Base-by-base conservation (phyloP, 495 filamentous ascomycete genomes). In the Rhizodiscina lignyota region DNA sequence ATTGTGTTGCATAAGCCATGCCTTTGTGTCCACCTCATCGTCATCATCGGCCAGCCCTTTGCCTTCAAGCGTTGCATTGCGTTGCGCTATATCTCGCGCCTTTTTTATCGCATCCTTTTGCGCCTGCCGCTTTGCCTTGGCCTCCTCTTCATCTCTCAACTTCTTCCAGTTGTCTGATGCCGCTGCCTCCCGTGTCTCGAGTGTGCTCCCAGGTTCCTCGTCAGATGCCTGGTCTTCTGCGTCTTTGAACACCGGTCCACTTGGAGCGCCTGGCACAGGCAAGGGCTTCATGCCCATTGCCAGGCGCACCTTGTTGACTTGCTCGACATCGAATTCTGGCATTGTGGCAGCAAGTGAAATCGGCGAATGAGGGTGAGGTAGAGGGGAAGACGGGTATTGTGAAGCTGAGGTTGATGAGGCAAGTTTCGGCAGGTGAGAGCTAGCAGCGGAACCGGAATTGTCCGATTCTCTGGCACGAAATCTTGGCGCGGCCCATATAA, bases 231-330 rank as follows among this genome's bases (percentile, higher is more conserved):
- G 6, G 8, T 57, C 59, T 18, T 56, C 52, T 40, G 58, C 60
- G 36, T 61, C 50, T 38, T 66, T 59, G 62, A 79, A 79, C 10
- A 59, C 46, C n/a, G 70, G 73, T 27, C 72, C 73, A 12, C 20
- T 28, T 17, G 39, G 23, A 5, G 53, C 53, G 34, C 80, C 77
- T 16, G 81, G 79, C 5, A 91, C 80, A 32, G 84, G 84, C 43
- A 97, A 65, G 21, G 85, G 87, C 48, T 85, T 83, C 61, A 94
- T 75, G 40, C 89, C 89, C 44, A 94, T 67, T 24, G 83, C 82
- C 41, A 74, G 67, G 29, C 89, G 86, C 44, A 94, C 75, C 50
- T 85, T 81, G 66, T 97, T 97, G 31, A 83, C 81, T 64, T 93
- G 83, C 53, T 92, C 84, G 52, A 97, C 86, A 20, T 86, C 70